These are phyloP conservation scores for Elymus sibiricus DNA, from an alignment of 176 grass and related monocot genomes.

Conservation along the genomic window DNA sequence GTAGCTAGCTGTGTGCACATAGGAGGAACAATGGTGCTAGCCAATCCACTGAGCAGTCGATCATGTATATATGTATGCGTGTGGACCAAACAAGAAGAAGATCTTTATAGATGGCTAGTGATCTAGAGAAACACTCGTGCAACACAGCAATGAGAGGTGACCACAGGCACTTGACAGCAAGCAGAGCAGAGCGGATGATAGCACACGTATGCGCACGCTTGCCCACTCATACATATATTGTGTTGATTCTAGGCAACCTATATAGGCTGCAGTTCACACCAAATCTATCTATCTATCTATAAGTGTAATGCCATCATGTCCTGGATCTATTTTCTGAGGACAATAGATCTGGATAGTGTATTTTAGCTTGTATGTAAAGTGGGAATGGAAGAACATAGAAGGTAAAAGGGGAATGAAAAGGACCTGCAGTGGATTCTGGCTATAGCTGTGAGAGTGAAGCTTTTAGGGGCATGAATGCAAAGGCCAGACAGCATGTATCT, in stretches of 20 bases:
- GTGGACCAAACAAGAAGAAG: not conserved
- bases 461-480: conserved; percentile 13
- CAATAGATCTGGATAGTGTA: not conserved
- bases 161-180: not conserved
- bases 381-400: not conserved
- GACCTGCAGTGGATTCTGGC: not conserved
- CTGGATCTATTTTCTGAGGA: not conserved
- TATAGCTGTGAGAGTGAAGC: conserved; percentile 34
- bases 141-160: not conserved
- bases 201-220: not conserved
- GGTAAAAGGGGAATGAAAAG: not conserved
- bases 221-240: no score
- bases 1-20: no score
- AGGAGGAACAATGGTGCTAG: no score
- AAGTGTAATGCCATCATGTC: not conserved
- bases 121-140: conserved; percentile 29
- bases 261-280: not conserved
- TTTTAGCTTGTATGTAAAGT: not conserved
- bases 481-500: conserved; percentile 33
- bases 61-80: not conserved
- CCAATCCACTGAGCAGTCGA: no score
- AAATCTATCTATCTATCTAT: not conserved
- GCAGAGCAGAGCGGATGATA: not conserved
- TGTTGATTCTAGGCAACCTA: not conserved
- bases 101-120: conserved; percentile 24